Evolutionary conservation across 768 basidiomycete species (phyloP), one percentile per base, ranked within the genome.

Genomic region (Tremella yokohamensis): DNA sequence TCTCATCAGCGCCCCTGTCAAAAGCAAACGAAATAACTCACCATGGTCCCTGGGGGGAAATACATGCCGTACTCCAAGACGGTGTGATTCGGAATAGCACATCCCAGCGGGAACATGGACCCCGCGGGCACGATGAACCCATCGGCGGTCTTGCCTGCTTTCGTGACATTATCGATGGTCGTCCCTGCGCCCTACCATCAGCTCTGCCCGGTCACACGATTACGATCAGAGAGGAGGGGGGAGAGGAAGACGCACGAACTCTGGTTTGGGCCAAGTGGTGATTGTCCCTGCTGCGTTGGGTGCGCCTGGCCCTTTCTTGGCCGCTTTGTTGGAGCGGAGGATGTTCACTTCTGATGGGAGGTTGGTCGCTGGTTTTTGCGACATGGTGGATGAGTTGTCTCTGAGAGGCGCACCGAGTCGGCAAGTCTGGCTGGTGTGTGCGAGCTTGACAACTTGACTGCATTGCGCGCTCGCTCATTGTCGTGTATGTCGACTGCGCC

Each of bases 31-130:
- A 40, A 37, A 7, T 4, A 2, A 61, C 71, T 57, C 22, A 73
- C 71, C 68, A 73, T 73, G 1, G 68, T 66, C 12, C 71, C 71
- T 8, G 71, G 68, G 1, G 71, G 71, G 53, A 73, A 70, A 40
- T 73, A 73, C 24, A 60, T 58, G 2, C 66, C 62, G 42, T 63
- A 60, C 40, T 62, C 52, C 15, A 68, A 54, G 1, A 51, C 55
- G 8, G 34, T 40, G 13, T 42, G 39, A 42, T 60, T 60, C 6
- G 65, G 65, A 20, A 64, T 47, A 49, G 65, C 68, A 18, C 62
- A 67, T n/a, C 71, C 71, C 1, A 73, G 56, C 8, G 66, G 58
- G 40, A 73, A 73, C 71, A 73, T 73, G 16, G 61, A 61, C 39
- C 71, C 71, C 19, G 71, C 71, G 42, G 71, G 69, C 9, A 73